Conservation (phyloP, 2,329 filamentous ascomycete species). For the Exophiala sideris region DNA sequence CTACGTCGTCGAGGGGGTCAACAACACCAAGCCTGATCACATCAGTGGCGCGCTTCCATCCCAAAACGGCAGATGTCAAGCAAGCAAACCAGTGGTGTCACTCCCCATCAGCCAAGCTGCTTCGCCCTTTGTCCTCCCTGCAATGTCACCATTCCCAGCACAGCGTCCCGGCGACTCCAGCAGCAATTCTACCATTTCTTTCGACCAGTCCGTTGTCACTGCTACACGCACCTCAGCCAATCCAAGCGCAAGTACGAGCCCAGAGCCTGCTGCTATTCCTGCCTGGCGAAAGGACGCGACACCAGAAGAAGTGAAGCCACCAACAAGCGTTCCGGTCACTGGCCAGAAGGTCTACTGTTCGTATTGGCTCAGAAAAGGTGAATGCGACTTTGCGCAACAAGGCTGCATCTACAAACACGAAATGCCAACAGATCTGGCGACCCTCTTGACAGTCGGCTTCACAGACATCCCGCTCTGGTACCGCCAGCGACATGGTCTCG, state of each 20-base stretch:
- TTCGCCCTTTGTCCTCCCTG: neutral
- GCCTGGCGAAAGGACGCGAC: neutral
- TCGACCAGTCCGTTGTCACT: neutral
- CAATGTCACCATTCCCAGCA: neutral
- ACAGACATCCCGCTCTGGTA: conserved; percentile 56
- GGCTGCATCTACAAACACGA: conserved; percentile 89
- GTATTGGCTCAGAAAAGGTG: conserved; percentile 82
- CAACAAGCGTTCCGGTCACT: conserved; percentile 30
- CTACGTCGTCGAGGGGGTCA: conserved; percentile 35
- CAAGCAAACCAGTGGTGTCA: neutral
- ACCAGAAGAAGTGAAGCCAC: neutral
- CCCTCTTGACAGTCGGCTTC: conserved; percentile 68
- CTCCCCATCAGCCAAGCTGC: neutral
- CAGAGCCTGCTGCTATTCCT: neutral
- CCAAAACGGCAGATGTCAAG: neutral
- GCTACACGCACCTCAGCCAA: neutral
- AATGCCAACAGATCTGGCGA: conserved; percentile 69
- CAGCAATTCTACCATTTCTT: neutral
- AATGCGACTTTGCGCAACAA: conserved; percentile 80
- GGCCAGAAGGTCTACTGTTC: conserved; percentile 76
- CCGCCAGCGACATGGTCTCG: conserved; percentile 43
- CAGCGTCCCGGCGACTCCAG: neutral
- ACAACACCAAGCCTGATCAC: conserved; percentile 34
- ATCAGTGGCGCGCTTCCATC: neutral
- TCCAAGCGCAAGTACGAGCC: neutral